Conservation (phyloP, 176 grass and related monocot species). For the Juncus effusus region DNA sequence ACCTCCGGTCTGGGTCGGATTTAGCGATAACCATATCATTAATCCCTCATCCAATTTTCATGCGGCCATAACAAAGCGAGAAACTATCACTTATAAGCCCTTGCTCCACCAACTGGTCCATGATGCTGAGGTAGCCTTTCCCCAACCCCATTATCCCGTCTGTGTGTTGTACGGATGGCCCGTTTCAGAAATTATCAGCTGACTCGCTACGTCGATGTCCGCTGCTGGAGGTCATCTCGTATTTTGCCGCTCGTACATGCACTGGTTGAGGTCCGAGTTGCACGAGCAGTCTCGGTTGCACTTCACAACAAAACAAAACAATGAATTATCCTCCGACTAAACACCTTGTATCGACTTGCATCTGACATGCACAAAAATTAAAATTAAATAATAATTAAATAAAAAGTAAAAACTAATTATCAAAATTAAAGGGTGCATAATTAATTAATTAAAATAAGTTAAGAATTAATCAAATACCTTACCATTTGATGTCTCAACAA, state of each 20-base stretch:
- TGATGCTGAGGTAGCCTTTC: conserved; percentile 87
- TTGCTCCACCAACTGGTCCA: conserved; percentile 94
- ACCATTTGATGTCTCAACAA: no score
- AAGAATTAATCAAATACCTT: no score
- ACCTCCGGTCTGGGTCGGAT: conserved; percentile 88
- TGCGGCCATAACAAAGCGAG: conserved; percentile 94
- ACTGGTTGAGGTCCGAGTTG: conserved; percentile 61
- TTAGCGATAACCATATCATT: conserved; percentile 68
- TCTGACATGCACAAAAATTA: no score
- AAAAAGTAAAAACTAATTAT: no score
- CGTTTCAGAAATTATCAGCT: conserved; percentile 59
- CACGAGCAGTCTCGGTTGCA: conserved; percentile 83
- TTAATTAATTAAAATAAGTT: no score
- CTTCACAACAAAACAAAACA: conserved; percentile 20
- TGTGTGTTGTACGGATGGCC: conserved; percentile 94
- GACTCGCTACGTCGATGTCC: conserved; percentile 18
- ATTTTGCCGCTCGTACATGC: conserved; percentile 96
- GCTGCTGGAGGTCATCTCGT: conserved; percentile 83
- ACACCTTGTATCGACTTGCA: no score
- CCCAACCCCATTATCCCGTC: conserved; percentile 98
- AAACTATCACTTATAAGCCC: conserved; percentile 90
- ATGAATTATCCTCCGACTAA: no score
- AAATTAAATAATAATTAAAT: no score
- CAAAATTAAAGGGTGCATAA: no score
- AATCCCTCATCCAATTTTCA: conserved; percentile 91